Evolutionary conservation across 768 basidiomycete genomes (phyloP).

Genomic region (Porpolomopsis calyptriformis): DNA sequence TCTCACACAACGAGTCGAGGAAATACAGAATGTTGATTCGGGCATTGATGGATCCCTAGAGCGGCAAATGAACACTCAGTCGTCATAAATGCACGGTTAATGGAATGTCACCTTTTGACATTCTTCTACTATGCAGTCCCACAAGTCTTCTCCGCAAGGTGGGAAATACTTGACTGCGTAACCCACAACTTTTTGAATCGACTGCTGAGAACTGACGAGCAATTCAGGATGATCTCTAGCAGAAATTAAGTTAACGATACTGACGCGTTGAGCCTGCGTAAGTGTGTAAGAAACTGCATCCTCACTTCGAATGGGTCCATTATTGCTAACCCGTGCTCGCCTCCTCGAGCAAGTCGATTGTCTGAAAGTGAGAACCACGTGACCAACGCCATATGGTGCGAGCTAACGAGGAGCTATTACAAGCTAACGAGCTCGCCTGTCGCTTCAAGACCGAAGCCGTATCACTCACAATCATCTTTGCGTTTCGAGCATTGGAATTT

Average conservation of each 20-base stretch:
- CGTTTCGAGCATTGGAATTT: too few relatives aligned
- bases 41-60: conserved; percentile 74
- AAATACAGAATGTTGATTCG: conserved; percentile 92
- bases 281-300: conserved; percentile 28
- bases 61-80: not conserved
- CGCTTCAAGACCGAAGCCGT: too few relatives aligned
- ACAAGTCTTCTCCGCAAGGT: conserved; percentile 81
- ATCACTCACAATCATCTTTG: too few relatives aligned
- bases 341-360: too few relatives aligned
- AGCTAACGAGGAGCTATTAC: too few relatives aligned
- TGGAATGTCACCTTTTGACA: conserved; percentile 66
- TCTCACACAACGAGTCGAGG: conserved; percentile 79
- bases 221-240: conserved; percentile 3
- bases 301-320: conserved; percentile 34
- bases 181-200: conserved; percentile 78
- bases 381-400: too few relatives aligned
- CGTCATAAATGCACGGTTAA: not conserved
- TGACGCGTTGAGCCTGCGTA: conserved; percentile 28
- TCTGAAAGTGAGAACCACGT: too few relatives aligned
- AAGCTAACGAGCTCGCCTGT: too few relatives aligned
- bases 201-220: conserved; percentile 62
- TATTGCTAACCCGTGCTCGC: too few relatives aligned
- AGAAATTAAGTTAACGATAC: conserved; percentile 9
- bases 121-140: conserved; percentile 90
- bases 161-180: conserved; percentile 80